Evolutionary conservation across 2,329 filamentous ascomycete genomes (phyloP).

Genomic region (Ophiostoma piceae): DNA sequence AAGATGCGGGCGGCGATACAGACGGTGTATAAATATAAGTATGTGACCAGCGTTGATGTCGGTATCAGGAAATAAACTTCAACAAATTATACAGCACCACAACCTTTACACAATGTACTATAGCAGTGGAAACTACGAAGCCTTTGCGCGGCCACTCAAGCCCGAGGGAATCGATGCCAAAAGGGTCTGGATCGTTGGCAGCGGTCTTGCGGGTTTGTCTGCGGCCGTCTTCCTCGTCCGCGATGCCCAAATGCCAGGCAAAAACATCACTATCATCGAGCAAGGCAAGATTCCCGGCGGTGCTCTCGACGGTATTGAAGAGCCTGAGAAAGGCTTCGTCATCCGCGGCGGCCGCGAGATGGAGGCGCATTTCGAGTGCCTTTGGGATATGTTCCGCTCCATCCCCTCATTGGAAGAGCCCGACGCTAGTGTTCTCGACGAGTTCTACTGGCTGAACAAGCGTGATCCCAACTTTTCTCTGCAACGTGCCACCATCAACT

Average conservation of each 20-base stretch:
- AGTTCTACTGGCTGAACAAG: slow-evolving; percentile 35
- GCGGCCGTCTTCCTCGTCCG: slow-evolving; percentile 36
- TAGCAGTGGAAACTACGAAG: slow-evolving; percentile 30
- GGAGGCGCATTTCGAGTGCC: slow-evolving; percentile 33
- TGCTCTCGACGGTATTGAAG: slow-evolving; percentile 31
- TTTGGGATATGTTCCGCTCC: slow-evolving; percentile 34
- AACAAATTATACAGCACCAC: not conserved
- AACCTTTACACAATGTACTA: slow-evolving; percentile 28
- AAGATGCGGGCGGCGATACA: not conserved
- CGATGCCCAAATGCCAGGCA: slow-evolving; percentile 34
- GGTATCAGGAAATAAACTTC: too few species aligned
- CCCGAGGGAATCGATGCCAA: slow-evolving; percentile 28
- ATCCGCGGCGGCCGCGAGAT: slow-evolving; percentile 36
- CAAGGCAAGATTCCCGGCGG: slow-evolving; percentile 32
- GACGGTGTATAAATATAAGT: not conserved
- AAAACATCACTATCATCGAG: slow-evolving; percentile 36
- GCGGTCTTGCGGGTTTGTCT: slow-evolving; percentile 35
- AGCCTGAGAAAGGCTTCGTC: slow-evolving; percentile 35
- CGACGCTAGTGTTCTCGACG: slow-evolving; percentile 32
- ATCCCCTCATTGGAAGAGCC: slow-evolving; percentile 32
- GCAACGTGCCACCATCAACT: slow-evolving; percentile 32
- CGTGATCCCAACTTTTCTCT: slow-evolving; percentile 30
- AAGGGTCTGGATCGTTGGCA: slow-evolving; percentile 35
- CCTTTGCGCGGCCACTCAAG: slow-evolving; percentile 28
- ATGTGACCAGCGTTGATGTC: not conserved